Evolutionary conservation across 2,329 filamentous ascomycete species (phyloP), one percentile per base, ranked within the genome.

Genomic region (Colletotrichum cereale): DNA sequence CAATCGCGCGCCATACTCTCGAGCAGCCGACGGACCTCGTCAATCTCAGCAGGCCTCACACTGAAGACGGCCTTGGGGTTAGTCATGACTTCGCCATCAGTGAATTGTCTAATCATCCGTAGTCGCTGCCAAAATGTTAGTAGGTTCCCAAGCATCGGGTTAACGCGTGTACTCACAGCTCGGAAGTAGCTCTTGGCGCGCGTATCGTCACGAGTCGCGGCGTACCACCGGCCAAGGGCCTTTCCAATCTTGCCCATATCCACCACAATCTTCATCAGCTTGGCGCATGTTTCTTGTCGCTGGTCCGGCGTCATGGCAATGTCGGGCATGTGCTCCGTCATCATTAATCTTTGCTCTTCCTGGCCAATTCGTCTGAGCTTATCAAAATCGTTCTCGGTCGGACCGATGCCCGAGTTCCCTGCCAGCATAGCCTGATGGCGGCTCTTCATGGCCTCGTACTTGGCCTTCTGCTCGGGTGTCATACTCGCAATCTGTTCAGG

Each of bases 71-170:
- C 81, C 73, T 85, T 88, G 14, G 85, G 78, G 2, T 80, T 79
- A 2, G 76, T 80, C 82, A 87, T 84, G 58, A 80, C 78, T 1
- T 87, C 84, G 18, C 83, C 84, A 67, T 89, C 86, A 5, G 78
- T 76, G 72, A 89, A 91, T 75, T 91, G 89, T 55, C 83, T 84
- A 0, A 84, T 75, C 40, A 91, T 80, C 14, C 86, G 87, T 36
- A 84, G 79, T 71, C 88, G 86, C 88, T 91, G 75, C 11, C 44
- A 5, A 42, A 3, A 69, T 48, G 77, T 86, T 78, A 86, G 82
- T 73, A 69, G 29, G 48, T 53, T 5, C 10, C 42, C 12, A 38
- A 31, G 16, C 29, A 24, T 36, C 5, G 8, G n/a, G 16, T 10
- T 21, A 42, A 34, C 5, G 7, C 47, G 36, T 48, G 26, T 14